Conservation (phyloP, 2,329 filamentous ascomycete species). For the Simplicillium aogashimaense region DNA sequence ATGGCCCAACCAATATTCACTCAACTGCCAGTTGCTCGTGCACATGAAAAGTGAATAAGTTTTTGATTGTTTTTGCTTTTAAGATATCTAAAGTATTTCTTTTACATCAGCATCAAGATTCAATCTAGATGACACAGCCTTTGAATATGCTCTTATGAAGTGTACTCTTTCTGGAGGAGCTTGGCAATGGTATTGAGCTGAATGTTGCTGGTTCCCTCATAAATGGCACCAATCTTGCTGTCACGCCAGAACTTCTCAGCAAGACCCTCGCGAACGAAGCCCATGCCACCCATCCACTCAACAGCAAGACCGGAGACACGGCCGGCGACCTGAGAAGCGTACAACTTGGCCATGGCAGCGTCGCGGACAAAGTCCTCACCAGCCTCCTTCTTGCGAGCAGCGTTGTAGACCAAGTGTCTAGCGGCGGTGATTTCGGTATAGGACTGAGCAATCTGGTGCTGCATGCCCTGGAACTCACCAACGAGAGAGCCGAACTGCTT, state of each 20-base stretch:
- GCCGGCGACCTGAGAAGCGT: slow-evolving; percentile 84
- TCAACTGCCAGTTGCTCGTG: too few species aligned
- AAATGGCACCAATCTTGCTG: slow-evolving; percentile 97
- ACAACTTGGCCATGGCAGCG: slow-evolving; percentile 97
- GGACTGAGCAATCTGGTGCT: slow-evolving; percentile 94
- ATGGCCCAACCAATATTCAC: too few species aligned
- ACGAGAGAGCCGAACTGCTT: slow-evolving; percentile 92
- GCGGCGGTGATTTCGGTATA: slow-evolving; percentile 91
- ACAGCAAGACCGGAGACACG: slow-evolving; percentile 77
- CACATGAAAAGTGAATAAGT: too few species aligned
- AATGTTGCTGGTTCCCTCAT: slow-evolving; percentile 81
- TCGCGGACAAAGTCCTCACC: slow-evolving; percentile 92
- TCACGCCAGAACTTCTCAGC: slow-evolving; percentile 98
- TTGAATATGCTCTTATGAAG: slow-evolving; percentile 17
- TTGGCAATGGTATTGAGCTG: slow-evolving; percentile 54
- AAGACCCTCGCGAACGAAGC: slow-evolving; percentile 89
- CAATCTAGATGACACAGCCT: neutral
- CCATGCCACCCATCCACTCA: slow-evolving; percentile 99
- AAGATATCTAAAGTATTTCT: too few species aligned
- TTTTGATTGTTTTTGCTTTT: too few species aligned
- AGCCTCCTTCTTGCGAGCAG: slow-evolving; percentile 94
- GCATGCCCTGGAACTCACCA: slow-evolving; percentile 98
- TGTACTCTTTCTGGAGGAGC: slow-evolving; percentile 53
- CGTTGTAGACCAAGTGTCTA: slow-evolving; percentile 88
- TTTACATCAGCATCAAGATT: neutral